Evolutionary conservation across 2,329 filamentous ascomycete species (phyloP), one percentile per base, ranked within the genome.

Genomic region (Teratosphaeria destructans): DNA sequence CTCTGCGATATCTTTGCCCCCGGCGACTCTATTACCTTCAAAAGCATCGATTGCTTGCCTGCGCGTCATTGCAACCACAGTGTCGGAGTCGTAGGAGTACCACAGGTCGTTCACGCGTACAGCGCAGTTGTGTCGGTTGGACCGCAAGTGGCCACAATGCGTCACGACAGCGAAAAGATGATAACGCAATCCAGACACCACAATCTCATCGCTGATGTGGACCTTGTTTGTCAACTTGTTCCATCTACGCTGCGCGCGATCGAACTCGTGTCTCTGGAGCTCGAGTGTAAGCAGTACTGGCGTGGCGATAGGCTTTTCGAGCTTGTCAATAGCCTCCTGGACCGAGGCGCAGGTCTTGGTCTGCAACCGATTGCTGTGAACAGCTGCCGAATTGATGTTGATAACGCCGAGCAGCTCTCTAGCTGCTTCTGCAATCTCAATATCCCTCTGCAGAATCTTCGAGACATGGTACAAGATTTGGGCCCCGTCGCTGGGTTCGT

Each of bases 91-190:
- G 63, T 85, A 85, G 37, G 77, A 78, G 58, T 85, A 80, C 84
- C 84, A 86, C 54, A 77, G 79, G 8, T 78, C 76, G 10, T 76
- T 78, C 5, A 79, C 78, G 34, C 83, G 78, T 55, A 86, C 70
- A 37, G 85, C 79, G n/a, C 81, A 79, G 64, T 83, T 82, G 71
- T 84, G 86, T 43, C 80, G 77, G 55, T 79, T 79, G 5, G 82
- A 85, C 23, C 80, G 80, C 16, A 85, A 78, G 52, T 78, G 78
- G 29, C 82, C 83, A 61, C 79, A 79, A 66, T 86, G 84, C 2
- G 83, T 81, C 35, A 85, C 73, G 62, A 85, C 81, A 3, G 82
- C 82, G 63, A 83, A 85, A 0, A 86, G 75, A 1, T 78, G 79
- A 66, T 85, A 86, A 11, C 74, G 68, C 12, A 72, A 73, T 8